A percentile compares a stretch with the other conserved stretches of the same genome.
Evolutionary conservation across 495 filamentous ascomycete species (phyloP).

Genomic region (Achaetomiella virescens): DNA sequence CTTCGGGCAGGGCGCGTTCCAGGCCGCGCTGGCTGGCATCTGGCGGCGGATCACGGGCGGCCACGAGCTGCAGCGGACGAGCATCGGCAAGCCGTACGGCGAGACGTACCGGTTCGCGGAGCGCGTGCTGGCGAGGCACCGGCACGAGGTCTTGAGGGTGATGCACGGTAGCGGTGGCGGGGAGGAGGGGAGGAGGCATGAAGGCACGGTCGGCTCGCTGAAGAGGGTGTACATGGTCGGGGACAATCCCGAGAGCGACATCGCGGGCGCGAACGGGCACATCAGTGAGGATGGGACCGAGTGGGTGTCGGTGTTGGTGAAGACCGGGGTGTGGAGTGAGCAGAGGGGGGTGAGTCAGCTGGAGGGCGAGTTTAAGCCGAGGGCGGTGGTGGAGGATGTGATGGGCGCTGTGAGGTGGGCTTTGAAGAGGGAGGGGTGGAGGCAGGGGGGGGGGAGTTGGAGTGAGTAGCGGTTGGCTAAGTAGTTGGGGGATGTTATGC

Average conservation of each 20-base stretch:
- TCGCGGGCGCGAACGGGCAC: slow-evolving; percentile 80
- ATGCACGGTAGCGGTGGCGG: slow-evolving; percentile 47
- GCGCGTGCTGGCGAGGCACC: slow-evolving; percentile 55
- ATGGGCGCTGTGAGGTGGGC: slow-evolving; percentile 39
- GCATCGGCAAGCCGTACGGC: slow-evolving; percentile 79
- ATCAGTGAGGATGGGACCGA: slow-evolving; percentile 55
- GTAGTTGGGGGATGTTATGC: background rate
- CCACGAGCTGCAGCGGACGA: slow-evolving; percentile 50
- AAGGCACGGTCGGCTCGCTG: slow-evolving; percentile 30
- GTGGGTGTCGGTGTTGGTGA: slow-evolving; percentile 78
- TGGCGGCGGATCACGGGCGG: slow-evolving; percentile 70
- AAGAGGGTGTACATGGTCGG: slow-evolving; percentile 90
- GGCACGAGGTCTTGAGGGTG: slow-evolving; percentile 46
- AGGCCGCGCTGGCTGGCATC: slow-evolving; percentile 68
- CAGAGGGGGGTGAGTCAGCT: slow-evolving; percentile 33
- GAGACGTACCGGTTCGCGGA: slow-evolving; percentile 83
- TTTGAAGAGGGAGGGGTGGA: slow-evolving; percentile 35
- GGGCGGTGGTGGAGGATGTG: slow-evolving; percentile 59
- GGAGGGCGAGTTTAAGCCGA: slow-evolving; percentile 38
- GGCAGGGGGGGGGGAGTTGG: background rate
- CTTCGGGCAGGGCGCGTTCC: slow-evolving; percentile 90
- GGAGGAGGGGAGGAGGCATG: slow-evolving; percentile 26
- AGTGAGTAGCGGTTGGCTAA: background rate
- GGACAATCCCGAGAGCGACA: slow-evolving; percentile 91
- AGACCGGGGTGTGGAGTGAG: slow-evolving; percentile 72